Conservation (phyloP, 2,329 filamentous ascomycete species). For the Cordyceps cicadae region DNA sequence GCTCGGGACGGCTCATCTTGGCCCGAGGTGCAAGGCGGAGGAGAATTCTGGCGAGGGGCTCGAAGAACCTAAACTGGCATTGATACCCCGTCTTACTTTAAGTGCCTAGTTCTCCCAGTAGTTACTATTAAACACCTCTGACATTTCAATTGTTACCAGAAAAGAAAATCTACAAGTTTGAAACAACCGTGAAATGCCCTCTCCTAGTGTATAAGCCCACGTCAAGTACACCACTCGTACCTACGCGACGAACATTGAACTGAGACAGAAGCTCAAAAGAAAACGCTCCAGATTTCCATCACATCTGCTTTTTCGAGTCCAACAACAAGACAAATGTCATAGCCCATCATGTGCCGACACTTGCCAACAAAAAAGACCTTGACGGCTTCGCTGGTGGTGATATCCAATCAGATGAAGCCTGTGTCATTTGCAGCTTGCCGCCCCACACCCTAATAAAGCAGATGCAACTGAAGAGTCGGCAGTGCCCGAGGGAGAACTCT, state of each 20-base stretch:
- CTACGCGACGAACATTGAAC: not conserved
- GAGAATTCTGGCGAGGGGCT: not conserved
- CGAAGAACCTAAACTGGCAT: too few relatives aligned
- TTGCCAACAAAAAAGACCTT: not conserved
- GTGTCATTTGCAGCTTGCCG: not conserved
- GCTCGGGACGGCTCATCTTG: not conserved
- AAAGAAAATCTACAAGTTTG: too few relatives aligned
- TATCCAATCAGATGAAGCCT: not conserved
- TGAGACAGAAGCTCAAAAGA: slow-evolving; percentile 2
- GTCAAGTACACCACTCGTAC: too few relatives aligned
- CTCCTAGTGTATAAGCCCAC: too few relatives aligned
- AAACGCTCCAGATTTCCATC: not conserved
- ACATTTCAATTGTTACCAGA: too few relatives aligned
- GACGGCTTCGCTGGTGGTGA: not conserved
- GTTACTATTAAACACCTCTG: too few relatives aligned
- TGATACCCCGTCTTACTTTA: too few relatives aligned
- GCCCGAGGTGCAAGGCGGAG: not conserved
- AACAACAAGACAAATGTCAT: not conserved
- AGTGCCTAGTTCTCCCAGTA: too few relatives aligned
- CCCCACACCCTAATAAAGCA: too few relatives aligned
- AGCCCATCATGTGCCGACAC: not conserved
- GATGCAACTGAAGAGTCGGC: too few relatives aligned
- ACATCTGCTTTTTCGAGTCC: not conserved
- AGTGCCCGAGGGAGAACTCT: too few relatives aligned
- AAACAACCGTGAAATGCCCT: too few relatives aligned